Evolutionary conservation across 768 basidiomycete genomes (phyloP).

Genomic region (Suillus ampliporus): DNA sequence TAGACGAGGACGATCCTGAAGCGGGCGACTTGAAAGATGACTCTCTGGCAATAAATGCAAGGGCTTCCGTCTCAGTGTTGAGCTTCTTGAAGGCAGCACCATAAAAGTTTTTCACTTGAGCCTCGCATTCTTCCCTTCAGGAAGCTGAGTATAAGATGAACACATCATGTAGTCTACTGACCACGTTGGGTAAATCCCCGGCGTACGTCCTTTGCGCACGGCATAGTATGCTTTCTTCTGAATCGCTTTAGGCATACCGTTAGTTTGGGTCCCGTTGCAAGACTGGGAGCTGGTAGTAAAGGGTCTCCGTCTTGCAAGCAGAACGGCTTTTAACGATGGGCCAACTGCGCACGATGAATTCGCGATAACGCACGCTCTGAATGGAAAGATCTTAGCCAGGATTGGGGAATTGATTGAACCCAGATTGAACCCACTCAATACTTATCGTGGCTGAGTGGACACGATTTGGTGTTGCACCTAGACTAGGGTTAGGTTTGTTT

Average conservation of each 20-base stretch:
- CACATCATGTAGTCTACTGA: constrained; percentile 35
- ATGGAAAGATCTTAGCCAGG: constrained; percentile 13
- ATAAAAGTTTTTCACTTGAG: constrained; percentile 67
- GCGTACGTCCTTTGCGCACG: constrained; percentile 63
- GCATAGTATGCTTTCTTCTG: constrained; percentile 69
- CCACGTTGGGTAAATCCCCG: constrained; percentile 80
- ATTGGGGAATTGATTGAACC: constrained; percentile 10
- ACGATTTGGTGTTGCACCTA: constrained; percentile 5
- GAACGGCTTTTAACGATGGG: background rate
- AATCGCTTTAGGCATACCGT: constrained; percentile 40
- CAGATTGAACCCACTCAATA: constrained; percentile 5
- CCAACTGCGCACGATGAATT: background rate
- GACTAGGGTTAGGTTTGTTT: constrained; percentile 1
- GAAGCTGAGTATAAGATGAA: background rate
- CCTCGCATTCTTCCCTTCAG: constrained; percentile 72
- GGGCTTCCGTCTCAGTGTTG: constrained; percentile 56
- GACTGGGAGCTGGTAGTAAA: background rate
- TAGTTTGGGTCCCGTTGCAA: constrained; percentile 1
- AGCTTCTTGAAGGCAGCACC: constrained; percentile 76
- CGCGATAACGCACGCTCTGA: constrained; percentile 5
- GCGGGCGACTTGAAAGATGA: constrained; percentile 20
- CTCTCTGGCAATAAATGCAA: constrained; percentile 53
- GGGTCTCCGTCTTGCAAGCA: constrained; percentile 2
- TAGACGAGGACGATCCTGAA: constrained; percentile 28
- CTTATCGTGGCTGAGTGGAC: too few relatives aligned